Evolutionary conservation across 2,329 filamentous ascomycete genomes (phyloP), one percentile per base, ranked within the genome.

Genomic region (Curvularia hawaiiensis): DNA sequence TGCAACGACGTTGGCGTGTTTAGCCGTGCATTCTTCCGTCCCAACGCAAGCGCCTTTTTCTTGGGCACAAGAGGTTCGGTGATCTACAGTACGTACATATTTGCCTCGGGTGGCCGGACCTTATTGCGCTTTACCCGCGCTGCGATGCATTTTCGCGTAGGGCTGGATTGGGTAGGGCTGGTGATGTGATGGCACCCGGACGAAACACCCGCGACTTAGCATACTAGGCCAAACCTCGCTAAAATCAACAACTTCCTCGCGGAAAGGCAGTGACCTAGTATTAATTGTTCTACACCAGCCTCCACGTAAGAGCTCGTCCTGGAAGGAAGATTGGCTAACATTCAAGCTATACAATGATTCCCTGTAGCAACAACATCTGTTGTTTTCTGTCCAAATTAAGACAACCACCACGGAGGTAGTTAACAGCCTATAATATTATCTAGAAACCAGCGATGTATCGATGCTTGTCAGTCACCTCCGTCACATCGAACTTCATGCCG

Each of bases 401-500:
- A 3, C 33, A 3, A 35, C 33, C 3, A n/a, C 10, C 30, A 31
- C 30, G 10, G n/a, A 22, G 6, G 26, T 45, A 31, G 16, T 31
- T 30, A 33, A 50, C 12, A 8, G 3, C 26, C 30, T 45, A 14
- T 6, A 39, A 22, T 46, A 8, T 4, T 14, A 1, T 47, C 63
- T 52, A 75, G 39, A 75, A 72, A 3, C 72, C 73, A 48, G 63
- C 76, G 49, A 82, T 78, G 75, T 86, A 87, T 56, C 78, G 74
- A 77, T 89, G 86, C 52, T 82, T 75, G 40, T 79, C 77, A 47
- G 86, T 88, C 61, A 83, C 82, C 66, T 83, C 81, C 59, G 81
- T 74, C 3, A 88, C 83, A 65, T 86, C 82, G 57, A 89, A 75
- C 65, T 73, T 79, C 80, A 85, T 85, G 0, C 86, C 86, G 11